Conservation (phyloP, 441 rosid species). For the Adansonia rubrostipa region DNA sequence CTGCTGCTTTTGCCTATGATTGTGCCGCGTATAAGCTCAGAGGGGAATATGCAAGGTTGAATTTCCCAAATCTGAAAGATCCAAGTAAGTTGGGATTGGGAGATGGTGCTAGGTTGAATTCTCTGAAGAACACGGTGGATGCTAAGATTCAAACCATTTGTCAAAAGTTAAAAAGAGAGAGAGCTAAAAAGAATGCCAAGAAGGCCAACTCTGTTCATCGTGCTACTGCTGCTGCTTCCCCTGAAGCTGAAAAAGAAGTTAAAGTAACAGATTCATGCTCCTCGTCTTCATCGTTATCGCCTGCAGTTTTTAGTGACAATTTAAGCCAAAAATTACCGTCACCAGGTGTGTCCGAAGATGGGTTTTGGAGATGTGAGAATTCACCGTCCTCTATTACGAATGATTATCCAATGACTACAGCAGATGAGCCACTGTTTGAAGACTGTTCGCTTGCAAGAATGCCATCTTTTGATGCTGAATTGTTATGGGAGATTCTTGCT, state of each 20-base stretch:
- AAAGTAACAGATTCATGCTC: constrained; percentile 43
- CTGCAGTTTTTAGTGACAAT: constrained; percentile 42
- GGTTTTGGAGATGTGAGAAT: constrained; percentile 52
- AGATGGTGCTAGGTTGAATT: constrained; percentile 55
- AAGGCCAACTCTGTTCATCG: constrained; percentile 12
- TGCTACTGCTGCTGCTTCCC: background rate
- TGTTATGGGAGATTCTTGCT: constrained; percentile 93
- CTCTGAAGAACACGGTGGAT: constrained; percentile 73
- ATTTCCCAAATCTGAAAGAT: constrained; percentile 80
- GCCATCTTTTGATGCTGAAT: constrained; percentile 91
- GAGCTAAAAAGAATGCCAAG: constrained; percentile 59
- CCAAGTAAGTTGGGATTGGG: constrained; percentile 57
- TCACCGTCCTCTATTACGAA: constrained; percentile 53
- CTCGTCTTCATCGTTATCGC: constrained; percentile 38
- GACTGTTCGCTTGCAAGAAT: constrained; percentile 74
- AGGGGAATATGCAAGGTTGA: constrained; percentile 89
- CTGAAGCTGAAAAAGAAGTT: constrained; percentile 22
- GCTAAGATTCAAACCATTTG: constrained; percentile 87
- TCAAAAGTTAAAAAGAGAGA: constrained; percentile 71
- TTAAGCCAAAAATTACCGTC: constrained; percentile 49
- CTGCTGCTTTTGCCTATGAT: constrained; percentile 88
- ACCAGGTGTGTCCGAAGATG: constrained; percentile 51
- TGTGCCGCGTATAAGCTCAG: constrained; percentile 93
- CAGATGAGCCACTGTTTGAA: constrained; percentile 49
- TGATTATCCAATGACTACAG: constrained; percentile 32